A percentile compares a stretch with the other conserved stretches of the same genome.
phyloP scores from a whole-genome alignment of 2,329 filamentous ascomycete species.

The Monascus ruber region DNA sequence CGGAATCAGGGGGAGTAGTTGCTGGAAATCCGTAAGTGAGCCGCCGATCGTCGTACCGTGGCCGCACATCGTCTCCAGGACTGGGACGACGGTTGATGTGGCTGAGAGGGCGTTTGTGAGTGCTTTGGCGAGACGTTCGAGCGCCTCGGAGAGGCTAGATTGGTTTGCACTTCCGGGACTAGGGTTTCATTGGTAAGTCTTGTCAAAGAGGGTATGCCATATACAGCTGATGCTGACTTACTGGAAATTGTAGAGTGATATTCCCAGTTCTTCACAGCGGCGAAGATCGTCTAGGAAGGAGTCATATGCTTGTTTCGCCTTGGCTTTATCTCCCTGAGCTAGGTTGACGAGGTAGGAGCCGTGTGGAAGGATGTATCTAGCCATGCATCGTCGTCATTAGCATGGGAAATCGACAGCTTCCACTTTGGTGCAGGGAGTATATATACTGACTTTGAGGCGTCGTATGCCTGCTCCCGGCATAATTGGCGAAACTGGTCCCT shows the following conservation, averaged over 20 bases:
- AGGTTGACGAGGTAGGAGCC: constrained; percentile 96
- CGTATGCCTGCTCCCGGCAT: constrained; percentile 60
- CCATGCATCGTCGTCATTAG: constrained; percentile 1
- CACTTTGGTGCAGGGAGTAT: not conserved
- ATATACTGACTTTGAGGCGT: constrained; percentile 43
- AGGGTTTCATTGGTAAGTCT: constrained; percentile 4
- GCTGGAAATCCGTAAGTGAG: constrained; percentile 72
- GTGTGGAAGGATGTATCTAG: constrained; percentile 68
- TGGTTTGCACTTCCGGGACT: constrained; percentile 69
- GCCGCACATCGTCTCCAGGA: constrained; percentile 94
- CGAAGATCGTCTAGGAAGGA: constrained; percentile 79
- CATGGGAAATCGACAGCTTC: not conserved
- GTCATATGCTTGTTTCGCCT: constrained; percentile 74
- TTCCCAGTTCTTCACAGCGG: constrained; percentile 75
- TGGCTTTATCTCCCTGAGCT: constrained; percentile 66
- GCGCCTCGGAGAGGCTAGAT: constrained; percentile 54
- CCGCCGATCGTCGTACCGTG: constrained; percentile 78
- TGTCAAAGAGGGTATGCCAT: not conserved
- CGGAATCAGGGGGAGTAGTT: constrained; percentile 64
- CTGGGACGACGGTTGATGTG: constrained; percentile 64
- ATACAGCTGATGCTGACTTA: constrained; percentile 12
- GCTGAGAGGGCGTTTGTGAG: constrained; percentile 72
- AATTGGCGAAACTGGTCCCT: constrained; percentile 57
- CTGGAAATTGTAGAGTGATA: constrained; percentile 95
- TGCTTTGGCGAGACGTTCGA: constrained; percentile 66